These are phyloP conservation scores for Suillus weaverae DNA, from an alignment of 768 basidiomycete genomes.

Conservation along the genomic window DNA sequence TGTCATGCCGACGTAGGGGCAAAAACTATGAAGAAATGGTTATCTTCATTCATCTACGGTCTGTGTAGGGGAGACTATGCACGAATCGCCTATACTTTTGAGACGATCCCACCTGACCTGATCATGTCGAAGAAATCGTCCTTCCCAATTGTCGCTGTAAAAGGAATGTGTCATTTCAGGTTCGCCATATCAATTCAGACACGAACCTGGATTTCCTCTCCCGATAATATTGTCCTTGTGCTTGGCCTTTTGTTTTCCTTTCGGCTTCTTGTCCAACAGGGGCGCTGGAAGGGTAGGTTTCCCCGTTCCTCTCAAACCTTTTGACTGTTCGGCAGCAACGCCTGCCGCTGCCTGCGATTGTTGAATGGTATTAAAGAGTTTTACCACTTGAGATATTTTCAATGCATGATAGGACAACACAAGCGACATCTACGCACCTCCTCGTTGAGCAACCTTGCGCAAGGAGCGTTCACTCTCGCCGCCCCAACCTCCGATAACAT, in stretches of 20 bases:
- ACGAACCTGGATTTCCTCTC: slow-evolving; percentile 58
- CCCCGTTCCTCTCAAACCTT: slow-evolving; percentile 65
- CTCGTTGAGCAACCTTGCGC: slow-evolving; percentile 83
- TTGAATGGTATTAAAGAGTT: slow-evolving; percentile 84
- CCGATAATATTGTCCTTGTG: slow-evolving; percentile 56
- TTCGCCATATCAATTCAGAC: slow-evolving; percentile 1
- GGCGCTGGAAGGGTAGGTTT: slow-evolving; percentile 75
- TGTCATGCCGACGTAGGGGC: not conserved
- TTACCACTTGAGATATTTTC: slow-evolving; percentile 51
- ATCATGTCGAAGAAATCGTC: slow-evolving; percentile 85
- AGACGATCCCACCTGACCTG: slow-evolving; percentile 76
- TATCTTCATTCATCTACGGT: not conserved
- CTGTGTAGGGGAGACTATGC: not conserved
- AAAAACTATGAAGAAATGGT: not conserved
- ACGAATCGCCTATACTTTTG: slow-evolving; percentile 47
- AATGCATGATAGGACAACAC: slow-evolving; percentile 1
- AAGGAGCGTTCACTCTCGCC: slow-evolving; percentile 74
- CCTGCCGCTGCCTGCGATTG: slow-evolving; percentile 66
- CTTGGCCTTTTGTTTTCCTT: slow-evolving; percentile 48
- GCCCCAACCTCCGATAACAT: slow-evolving; percentile 88
- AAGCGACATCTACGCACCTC: slow-evolving; percentile 49
- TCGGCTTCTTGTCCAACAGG: slow-evolving; percentile 46
- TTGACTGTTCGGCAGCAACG: slow-evolving; percentile 54
- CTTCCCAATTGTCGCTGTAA: slow-evolving; percentile 57
- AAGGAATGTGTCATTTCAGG: slow-evolving; percentile 8